phyloP scores from a whole-genome alignment of 495 filamentous ascomycete species.

The Pseudevernia furfuracea region DNA sequence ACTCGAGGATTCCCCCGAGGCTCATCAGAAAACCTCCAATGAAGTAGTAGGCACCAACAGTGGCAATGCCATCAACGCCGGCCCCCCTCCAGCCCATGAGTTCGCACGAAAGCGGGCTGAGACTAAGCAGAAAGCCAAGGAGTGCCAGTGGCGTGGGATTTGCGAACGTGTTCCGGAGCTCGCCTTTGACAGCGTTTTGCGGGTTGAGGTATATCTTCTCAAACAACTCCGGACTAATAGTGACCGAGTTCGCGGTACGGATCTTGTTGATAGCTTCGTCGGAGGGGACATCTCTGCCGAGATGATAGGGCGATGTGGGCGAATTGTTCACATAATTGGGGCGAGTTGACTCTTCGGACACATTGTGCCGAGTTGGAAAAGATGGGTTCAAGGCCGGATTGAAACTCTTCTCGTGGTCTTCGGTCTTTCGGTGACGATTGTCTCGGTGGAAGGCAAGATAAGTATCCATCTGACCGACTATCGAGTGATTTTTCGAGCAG shows the following conservation, averaged over 20 bases:
- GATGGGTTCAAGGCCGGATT: conserved; percentile 35
- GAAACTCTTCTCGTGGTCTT: conserved; percentile 21
- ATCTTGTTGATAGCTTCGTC: conserved; percentile 32
- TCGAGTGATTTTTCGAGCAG: conserved; percentile 22
- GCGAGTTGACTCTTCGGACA: conserved; percentile 24
- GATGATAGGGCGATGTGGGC: conserved; percentile 20
- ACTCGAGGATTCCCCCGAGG: conserved; percentile 57
- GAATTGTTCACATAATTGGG: conserved; percentile 20
- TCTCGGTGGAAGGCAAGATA: conserved; percentile 25
- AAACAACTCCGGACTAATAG: conserved; percentile 58
- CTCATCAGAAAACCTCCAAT: conserved; percentile 48
- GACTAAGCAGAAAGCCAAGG: conserved; percentile 56
- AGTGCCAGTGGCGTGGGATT: conserved; percentile 64
- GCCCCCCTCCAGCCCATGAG: conserved; percentile 67
- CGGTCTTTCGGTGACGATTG: conserved; percentile 13
- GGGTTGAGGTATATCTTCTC: conserved; percentile 68
- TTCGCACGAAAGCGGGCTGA: conserved; percentile 56
- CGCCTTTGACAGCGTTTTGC: conserved; percentile 51
- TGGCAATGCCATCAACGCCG: conserved; percentile 50
- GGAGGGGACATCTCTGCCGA: conserved; percentile 18
- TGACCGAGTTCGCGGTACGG: conserved; percentile 43
- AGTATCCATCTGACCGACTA: conserved; percentile 23
- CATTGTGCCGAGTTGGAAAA: conserved; percentile 29
- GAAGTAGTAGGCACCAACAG: conserved; percentile 27
- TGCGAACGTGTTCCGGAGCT: conserved; percentile 52